Conservation (phyloP, 2,329 filamentous ascomycete species). For the Blastomyces silverae region DNA sequence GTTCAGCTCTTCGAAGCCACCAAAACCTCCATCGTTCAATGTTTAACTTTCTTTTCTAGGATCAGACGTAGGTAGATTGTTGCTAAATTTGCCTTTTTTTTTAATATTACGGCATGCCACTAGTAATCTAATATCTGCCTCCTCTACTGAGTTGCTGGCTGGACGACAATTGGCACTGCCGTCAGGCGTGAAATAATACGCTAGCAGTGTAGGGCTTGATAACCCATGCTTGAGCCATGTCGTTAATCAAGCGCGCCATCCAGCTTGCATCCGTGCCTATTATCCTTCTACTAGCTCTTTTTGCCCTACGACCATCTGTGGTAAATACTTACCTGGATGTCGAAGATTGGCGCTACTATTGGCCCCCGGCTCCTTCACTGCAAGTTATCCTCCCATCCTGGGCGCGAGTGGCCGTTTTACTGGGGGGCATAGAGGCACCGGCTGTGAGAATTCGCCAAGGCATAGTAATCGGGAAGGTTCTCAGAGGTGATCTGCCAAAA, state of each 20-base stretch:
- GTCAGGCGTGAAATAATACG: not conserved
- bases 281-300: not conserved
- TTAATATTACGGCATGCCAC: not conserved
- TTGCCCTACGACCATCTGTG: not conserved
- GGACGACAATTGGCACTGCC: not conserved
- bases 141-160: not conserved
- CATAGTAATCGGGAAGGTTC: conserved; percentile 28
- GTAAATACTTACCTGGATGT: not conserved
- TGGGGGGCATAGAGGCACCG: conserved; percentile 30
- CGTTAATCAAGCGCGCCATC: not conserved
- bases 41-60: not conserved
- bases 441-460: conserved; percentile 27
- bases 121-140: not conserved
- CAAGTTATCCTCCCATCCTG: conserved; percentile 1
- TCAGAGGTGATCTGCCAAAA: conserved; percentile 24
- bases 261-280: not conserved
- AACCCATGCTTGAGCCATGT: not conserved
- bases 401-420: not conserved
- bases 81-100: not conserved
- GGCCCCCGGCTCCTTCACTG: not conserved
- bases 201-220: not conserved
- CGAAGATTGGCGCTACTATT: conserved; percentile 5
- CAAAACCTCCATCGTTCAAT: not conserved
- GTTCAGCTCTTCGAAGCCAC: not conserved
- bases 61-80: not conserved